Base-by-base conservation (phyloP, 805 yeast species). In the Kodamaea neixiangensis region DNA sequence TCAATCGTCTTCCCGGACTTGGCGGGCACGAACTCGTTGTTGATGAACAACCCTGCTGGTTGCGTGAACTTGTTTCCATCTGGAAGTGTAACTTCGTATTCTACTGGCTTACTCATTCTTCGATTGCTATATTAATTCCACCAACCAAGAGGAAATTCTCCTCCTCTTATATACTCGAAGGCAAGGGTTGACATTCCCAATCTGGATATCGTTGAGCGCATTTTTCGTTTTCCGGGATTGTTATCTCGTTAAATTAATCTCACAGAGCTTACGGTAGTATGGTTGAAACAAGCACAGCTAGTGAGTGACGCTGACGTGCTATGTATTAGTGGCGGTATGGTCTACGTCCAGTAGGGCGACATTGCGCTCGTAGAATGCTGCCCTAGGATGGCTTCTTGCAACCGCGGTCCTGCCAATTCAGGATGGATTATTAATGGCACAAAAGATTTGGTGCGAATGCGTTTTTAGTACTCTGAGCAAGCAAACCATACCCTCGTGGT, bases 41-140 rank as follows among this genome's bases (percentile, higher is more conserved):
- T 75, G 60, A 82, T 81, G 64, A 81, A 84, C 54, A 83, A 69
- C 5, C 89, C 89, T n/a, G 82, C 53, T 35, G 87, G 89, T 58
- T 81, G 86, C 20, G 65, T 57, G 63, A 71, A 79, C 45, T 72
- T 73, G 44, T 64, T 58, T 46, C 86, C 86, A 38, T 73, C 76
- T 17, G 86, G 85, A 57, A 74, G 67, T 25, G 76, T 69, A 46
- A 75, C 67, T 45, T 70, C 71, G 61, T 64, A 62, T 56, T 60
- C 62, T 57, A 73, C 69, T 21, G 75, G 73, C 39, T 69, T 60
- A 61, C 75, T 70, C 71, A 31, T 41, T 34, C 6, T 25, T 25
- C 31, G 25, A 18, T 35, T 37, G 42, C 18, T 11, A 37, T 34
- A 31, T 18, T 43, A 33, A 29, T 29, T 43, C 10, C 9, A 14